A percentile compares a stretch with the other conserved stretches of the same genome.
Evolutionary conservation across 163 green algal species (phyloP).

Genomic region (Chlorella variabilis): DNA sequence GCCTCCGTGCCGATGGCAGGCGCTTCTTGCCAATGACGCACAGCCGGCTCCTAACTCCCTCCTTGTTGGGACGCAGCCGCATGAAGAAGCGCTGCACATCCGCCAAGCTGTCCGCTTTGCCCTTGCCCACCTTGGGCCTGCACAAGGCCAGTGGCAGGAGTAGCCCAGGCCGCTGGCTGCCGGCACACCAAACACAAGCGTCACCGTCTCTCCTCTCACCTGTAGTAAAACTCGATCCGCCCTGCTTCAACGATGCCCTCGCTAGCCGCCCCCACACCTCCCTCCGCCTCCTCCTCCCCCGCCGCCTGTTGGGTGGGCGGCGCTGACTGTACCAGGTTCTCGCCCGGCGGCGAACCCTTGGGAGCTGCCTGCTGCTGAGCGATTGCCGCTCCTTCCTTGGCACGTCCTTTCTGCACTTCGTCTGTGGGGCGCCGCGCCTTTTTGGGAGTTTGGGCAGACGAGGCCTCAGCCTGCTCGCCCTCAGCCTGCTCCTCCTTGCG

Average conservation of each 20-base stretch:
- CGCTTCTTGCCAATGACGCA: constrained; percentile 69
- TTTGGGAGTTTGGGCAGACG: no score
- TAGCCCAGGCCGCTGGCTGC: neutral
- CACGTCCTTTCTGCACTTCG: no score
- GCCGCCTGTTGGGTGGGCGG: no score
- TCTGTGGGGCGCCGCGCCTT: no score
- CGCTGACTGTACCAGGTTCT: no score
- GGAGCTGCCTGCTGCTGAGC: no score
- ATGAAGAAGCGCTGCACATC: constrained; percentile 73
- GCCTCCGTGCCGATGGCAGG: constrained; percentile 46
- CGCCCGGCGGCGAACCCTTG: no score
- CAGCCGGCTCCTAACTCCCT: constrained; percentile 34
- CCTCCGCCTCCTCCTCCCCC: neutral
- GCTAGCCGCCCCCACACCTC: neutral
- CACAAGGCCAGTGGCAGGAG: constrained; percentile 24
- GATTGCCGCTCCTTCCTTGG: no score
- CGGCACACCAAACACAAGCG: neutral
- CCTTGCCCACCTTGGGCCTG: constrained; percentile 51
- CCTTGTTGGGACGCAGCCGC: constrained; percentile 43
- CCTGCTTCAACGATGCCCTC: constrained; percentile 40
- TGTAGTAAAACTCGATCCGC: constrained; percentile 51
- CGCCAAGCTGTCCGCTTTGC: constrained; percentile 38
- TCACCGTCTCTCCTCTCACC: no score
- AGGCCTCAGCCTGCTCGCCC: no score
- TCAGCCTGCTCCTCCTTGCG: no score